A percentile compares a stretch with the other conserved stretches of the same genome.
These are phyloP conservation scores for Linum tenue DNA, from an alignment of 345 rosid species.

Conservation along the genomic window DNA sequence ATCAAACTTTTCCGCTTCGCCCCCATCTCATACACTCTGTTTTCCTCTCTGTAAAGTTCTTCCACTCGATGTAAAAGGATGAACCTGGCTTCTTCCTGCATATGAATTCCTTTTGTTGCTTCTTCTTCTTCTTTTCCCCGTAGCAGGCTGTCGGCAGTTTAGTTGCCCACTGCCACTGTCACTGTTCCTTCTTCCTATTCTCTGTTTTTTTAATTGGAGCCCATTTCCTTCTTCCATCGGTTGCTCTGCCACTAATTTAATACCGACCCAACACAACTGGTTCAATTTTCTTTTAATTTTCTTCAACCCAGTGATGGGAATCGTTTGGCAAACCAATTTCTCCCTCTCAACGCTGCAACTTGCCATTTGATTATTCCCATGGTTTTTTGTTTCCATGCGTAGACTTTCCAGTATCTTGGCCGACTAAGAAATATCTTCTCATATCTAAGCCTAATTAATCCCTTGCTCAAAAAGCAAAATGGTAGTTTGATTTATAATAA, in stretches of 20 bases:
- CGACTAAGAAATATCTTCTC: background rate
- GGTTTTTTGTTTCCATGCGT: background rate
- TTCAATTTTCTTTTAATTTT: background rate
- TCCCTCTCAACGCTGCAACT: background rate
- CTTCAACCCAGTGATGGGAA: background rate
- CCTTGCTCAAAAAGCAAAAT: background rate
- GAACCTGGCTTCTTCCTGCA: constrained; percentile 21
- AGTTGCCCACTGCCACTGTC: constrained; percentile 18
- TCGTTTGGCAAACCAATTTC: background rate
- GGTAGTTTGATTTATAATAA: background rate
- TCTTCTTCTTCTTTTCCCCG: constrained; percentile 11
- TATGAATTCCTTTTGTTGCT: background rate
- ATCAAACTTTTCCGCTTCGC: constrained; percentile 10
- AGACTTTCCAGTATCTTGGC: background rate
- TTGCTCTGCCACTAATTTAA: too few species aligned
- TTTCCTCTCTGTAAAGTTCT: constrained; percentile 27
- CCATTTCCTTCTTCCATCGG: too few species aligned
- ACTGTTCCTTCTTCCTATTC: background rate
- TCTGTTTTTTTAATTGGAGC: too few species aligned
- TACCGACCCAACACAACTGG: too few species aligned
- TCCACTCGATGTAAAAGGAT: constrained; percentile 13
- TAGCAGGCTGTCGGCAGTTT: constrained; percentile 31
- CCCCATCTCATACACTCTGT: constrained; percentile 17
- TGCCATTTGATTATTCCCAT: background rate
- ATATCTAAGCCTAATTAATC: background rate